Evolutionary conservation across 768 basidiomycete species (phyloP), one percentile per base, ranked within the genome.

Genomic region (Paxillus ammoniavirescens): DNA sequence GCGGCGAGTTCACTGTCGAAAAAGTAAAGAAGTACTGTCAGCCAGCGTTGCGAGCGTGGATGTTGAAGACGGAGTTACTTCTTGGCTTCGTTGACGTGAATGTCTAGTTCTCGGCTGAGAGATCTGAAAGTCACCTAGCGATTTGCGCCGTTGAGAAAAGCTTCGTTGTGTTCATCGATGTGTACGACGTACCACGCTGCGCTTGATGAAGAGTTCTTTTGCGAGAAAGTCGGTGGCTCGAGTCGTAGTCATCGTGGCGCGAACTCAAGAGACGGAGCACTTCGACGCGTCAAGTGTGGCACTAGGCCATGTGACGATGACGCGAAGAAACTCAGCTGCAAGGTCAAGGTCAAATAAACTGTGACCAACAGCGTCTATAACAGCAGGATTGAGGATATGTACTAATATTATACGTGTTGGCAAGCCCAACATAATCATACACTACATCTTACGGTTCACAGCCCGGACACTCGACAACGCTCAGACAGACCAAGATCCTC

Each of bases 1-100:
- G 65, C 62, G 14, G 80, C 81, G 8, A 93, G 77, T 61, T 86
- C 84, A 61, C 91, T 92, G 47, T 60, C 9, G 15, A 8, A 6
- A 49, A n/a, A 14, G 26, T 6, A 26, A 26, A 26, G 21, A 21
- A 21, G 21, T 21, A 21, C 21, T 42, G 40, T 21, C 38, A 47
- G 23, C 35, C 30, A 35, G 26, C 10, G 15, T 48, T 36, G 47
- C 48, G 38, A 44, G 14, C 26, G 42, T 30, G 14, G 5, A 28
- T 18, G 38, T 14, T 7, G 38, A 18, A 40, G 17, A 46, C 18
- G n/a, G 14, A 10, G 79, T 62, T 55, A 91, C 91, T 84, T 87
- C 66, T 91, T 93, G 17, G 91, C 90, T 36, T 72, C 71, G 67
- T 91, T 89, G 62, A 91, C 89, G 61, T 91, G 86, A 49, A 92